Conservation (phyloP, 2,329 filamentous ascomycete genomes). For the Scortechinia acanthostroma region DNA sequence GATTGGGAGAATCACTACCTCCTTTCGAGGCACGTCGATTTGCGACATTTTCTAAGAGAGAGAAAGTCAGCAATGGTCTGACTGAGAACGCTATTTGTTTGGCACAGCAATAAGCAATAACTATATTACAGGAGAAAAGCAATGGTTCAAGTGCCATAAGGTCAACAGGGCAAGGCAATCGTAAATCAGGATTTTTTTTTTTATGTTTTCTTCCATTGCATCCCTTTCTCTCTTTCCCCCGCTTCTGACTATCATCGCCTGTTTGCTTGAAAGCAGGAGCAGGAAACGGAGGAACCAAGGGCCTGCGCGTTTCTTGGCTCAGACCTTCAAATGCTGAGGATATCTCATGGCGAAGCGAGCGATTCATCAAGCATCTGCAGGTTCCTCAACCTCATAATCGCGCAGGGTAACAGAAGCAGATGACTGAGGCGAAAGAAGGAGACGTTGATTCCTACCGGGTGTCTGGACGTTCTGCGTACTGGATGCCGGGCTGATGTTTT, state of each 20-base stretch:
- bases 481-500: no score
- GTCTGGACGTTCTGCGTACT: neutral
- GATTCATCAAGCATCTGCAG: no score
- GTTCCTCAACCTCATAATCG: conserved; percentile 11
- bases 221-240: neutral
- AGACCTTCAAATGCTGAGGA: no score
- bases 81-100: conserved; percentile 8
- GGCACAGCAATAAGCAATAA: conserved; percentile 6
- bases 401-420: conserved; percentile 3
- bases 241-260: no score
- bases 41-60: neutral
- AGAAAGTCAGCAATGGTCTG: conserved; percentile 6
- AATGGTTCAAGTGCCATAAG: neutral
- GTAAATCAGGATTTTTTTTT: neutral
- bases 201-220: neutral
- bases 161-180: neutral
- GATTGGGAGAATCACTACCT: conserved; percentile 8
- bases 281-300: no score
- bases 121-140: no score
- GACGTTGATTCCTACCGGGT: conserved; percentile 5
- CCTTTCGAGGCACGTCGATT: conserved; percentile 10
- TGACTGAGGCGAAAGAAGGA: conserved; percentile 5
- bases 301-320: no score
- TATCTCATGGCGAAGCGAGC: no score
- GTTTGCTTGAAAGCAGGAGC: no score